Evolutionary conservation across 1,139 yeast species (phyloP).

Genomic region (Schwanniomyces etchellsii): DNA sequence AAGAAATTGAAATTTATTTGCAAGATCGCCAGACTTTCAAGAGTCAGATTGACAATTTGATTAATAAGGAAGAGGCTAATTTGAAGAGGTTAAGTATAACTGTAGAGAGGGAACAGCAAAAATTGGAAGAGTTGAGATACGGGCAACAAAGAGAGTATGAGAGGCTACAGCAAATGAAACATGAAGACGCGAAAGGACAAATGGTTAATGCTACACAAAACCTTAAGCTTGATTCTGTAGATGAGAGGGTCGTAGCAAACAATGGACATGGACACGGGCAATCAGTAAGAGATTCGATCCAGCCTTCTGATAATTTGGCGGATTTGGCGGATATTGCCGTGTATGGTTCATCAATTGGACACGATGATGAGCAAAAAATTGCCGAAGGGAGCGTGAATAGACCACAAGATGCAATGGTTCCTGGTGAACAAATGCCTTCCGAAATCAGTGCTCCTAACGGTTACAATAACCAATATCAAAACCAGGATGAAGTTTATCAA

Average conservation of each 20-base stretch:
- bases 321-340: conserved; percentile 43
- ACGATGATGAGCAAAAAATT: conserved; percentile 27
- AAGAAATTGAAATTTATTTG: conserved; percentile 14
- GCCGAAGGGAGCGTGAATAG: too few species aligned
- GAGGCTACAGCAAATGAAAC: neutral
- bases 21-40: conserved; percentile 19
- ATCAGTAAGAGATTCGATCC: conserved; percentile 10
- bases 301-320: conserved; percentile 24
- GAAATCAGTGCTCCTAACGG: conserved; percentile 1
- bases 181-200: neutral
- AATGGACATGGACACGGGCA: neutral
- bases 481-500: neutral
- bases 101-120: conserved; percentile 10
- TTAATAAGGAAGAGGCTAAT: conserved; percentile 11
- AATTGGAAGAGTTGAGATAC: conserved; percentile 4
- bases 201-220: neutral
- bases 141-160: neutral
- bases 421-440: conserved; percentile 7
- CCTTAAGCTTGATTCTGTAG: neutral
- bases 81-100: conserved; percentile 11
- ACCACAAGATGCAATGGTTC: conserved; percentile 5
- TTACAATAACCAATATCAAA: conserved; percentile 5
- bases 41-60: conserved; percentile 15
- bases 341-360: conserved; percentile 29
- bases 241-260: neutral